Conservation (phyloP, 2,329 filamentous ascomycete species). For the Cordyceps cicadae region DNA sequence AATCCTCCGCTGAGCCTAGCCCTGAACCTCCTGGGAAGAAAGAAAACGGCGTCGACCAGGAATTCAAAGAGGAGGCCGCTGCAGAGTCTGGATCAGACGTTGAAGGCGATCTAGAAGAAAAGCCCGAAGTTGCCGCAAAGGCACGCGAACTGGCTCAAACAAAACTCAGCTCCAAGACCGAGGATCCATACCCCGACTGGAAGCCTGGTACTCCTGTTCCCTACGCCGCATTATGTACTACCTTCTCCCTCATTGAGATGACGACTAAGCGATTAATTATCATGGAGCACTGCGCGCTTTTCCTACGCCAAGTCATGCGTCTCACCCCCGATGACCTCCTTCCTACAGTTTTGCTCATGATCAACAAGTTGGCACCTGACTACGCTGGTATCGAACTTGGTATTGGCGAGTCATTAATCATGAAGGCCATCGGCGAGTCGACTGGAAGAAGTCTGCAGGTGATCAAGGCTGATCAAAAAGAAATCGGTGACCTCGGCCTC, state of each 20-base stretch:
- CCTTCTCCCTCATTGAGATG: constrained; percentile 90
- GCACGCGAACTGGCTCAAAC: constrained; percentile 73
- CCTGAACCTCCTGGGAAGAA: constrained; percentile 14
- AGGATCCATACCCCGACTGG: constrained; percentile 94
- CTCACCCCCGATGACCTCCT: constrained; percentile 82
- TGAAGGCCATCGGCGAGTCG: constrained; percentile 95
- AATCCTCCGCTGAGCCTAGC: constrained; percentile 11
- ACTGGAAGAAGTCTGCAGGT: constrained; percentile 81
- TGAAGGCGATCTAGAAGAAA: constrained; percentile 48
- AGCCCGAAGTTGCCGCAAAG: constrained; percentile 64
- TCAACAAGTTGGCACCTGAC: constrained; percentile 94
- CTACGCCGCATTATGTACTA: constrained; percentile 88
- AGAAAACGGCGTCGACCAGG: constrained; percentile 15
- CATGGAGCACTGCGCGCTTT: constrained; percentile 77
- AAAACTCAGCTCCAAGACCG: constrained; percentile 57
- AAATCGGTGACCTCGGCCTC: constrained; percentile 89
- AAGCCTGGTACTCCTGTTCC: constrained; percentile 79
- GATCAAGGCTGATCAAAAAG: constrained; percentile 92
- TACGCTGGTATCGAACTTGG: constrained; percentile 94
- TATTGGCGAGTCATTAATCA: constrained; percentile 97
- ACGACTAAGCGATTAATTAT: constrained; percentile 89
- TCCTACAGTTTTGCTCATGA: constrained; percentile 86
- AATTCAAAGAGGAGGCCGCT: constrained; percentile 18
- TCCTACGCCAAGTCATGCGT: constrained; percentile 87
- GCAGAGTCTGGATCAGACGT: constrained; percentile 31